Conservation (phyloP, 345 rosid species). For the Camelina laxa region DNA sequence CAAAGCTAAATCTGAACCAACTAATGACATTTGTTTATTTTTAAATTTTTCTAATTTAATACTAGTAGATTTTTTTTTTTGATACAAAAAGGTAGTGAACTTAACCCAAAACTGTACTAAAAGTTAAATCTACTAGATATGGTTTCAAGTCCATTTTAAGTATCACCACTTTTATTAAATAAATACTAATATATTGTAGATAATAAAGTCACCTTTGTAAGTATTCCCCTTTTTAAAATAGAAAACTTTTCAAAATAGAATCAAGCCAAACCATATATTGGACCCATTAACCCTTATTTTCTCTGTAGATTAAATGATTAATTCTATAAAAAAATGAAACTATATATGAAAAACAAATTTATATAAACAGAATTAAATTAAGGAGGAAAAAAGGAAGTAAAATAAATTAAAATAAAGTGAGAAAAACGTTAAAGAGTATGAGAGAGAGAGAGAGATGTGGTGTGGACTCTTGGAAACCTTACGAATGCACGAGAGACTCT, state of each 20-base stretch:
- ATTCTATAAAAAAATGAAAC: not conserved
- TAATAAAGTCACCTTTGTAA: slow-evolving; percentile 1
- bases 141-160: slow-evolving; percentile 4
- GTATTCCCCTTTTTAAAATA: slow-evolving; percentile 9
- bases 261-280: not conserved
- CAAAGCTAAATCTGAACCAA: slow-evolving; percentile 11
- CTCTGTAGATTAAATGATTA: not conserved
- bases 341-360: not conserved
- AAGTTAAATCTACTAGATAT: slow-evolving; percentile 9
- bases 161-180: not conserved
- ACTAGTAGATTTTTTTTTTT: not conserved
- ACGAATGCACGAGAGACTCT: slow-evolving; percentile 51
- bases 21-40: not conserved
- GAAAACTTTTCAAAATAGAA: not conserved
- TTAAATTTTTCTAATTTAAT: not conserved
- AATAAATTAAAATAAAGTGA: not conserved
- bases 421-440: slow-evolving; percentile 24
- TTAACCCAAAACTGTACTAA: not conserved
- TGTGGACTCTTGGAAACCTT: slow-evolving; percentile 87
- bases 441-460: slow-evolving; percentile 42
- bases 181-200: not conserved
- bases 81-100: not conserved
- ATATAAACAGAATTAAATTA: not conserved
- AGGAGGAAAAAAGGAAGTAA: not conserved
- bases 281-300: not conserved